Evolutionary conservation across 2,329 filamentous ascomycete genomes (phyloP).

Genomic region (Trichoderma sp.): DNA sequence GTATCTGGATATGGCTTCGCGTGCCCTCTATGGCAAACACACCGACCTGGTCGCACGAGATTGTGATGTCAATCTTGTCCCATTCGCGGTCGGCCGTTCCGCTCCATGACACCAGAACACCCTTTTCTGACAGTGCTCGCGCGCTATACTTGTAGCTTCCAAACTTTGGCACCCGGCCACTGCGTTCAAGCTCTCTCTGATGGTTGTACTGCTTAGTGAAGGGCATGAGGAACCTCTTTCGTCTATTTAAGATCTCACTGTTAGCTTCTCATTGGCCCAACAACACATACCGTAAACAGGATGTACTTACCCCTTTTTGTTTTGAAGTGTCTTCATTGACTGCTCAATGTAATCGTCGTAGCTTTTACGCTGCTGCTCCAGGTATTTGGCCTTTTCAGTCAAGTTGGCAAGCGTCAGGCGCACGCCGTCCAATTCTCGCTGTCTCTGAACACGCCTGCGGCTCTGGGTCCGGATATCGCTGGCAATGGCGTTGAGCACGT

Average conservation of each 20-base stretch:
- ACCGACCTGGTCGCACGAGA: conserved; percentile 90
- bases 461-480: conserved; percentile 97
- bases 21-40: conserved; percentile 91
- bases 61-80: conserved; percentile 90
- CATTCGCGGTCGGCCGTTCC: conserved; percentile 80
- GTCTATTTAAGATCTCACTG: conserved; percentile 45
- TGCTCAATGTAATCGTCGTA: conserved; percentile 99
- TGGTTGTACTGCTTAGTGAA: conserved; percentile 99
- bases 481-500: conserved; percentile 95
- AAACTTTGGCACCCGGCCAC: conserved; percentile 92
- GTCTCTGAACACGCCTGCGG: conserved; percentile 82
- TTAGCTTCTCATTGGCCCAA: not conserved
- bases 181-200: conserved; percentile 88
- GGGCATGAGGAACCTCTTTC: conserved; percentile 89
- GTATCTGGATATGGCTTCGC: conserved; percentile 91
- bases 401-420: conserved; percentile 71
- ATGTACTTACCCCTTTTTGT: conserved; percentile 75
- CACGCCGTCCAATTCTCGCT: conserved; percentile 85
- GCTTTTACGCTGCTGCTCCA: conserved; percentile 92
- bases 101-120: conserved; percentile 87
- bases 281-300: not conserved
- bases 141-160: conserved; percentile 97
- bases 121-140: conserved; percentile 84
- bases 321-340: conserved; percentile 94
- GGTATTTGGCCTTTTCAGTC: conserved; percentile 82